Percentiles rank a stretch among this genome's conserved stretches.
Evolutionary conservation across 2,329 filamentous ascomycete species (phyloP).

Genomic region (Berkeleyomyces rouxiae): DNA sequence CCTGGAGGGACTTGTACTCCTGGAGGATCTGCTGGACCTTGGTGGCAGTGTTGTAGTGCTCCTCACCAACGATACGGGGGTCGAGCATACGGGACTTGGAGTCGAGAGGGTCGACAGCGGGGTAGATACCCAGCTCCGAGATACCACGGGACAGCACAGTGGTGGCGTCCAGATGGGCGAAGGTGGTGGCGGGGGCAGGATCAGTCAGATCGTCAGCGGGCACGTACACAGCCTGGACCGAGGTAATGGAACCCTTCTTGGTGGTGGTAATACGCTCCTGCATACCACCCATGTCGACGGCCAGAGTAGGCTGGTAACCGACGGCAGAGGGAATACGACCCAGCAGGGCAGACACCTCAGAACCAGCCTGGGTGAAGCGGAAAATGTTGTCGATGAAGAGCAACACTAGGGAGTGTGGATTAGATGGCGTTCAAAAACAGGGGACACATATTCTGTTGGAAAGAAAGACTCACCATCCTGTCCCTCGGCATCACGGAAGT

Average conservation of each 20-base stretch:
- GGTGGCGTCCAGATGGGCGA: conserved; percentile 99
- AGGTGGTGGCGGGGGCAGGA: conserved; percentile 96
- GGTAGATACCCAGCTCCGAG: conserved; percentile 99
- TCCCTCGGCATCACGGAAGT: conserved; percentile 61
- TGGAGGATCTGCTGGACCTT: conserved; percentile 98
- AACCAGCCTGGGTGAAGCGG: conserved; percentile 99
- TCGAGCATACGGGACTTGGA: conserved; percentile 99
- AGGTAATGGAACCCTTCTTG: conserved; percentile 98
- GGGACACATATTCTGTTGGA: not conserved
- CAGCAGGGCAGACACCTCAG: conserved; percentile 96
- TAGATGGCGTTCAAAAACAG: not conserved
- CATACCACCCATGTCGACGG: conserved; percentile 98
- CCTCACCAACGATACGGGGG: conserved; percentile 93
- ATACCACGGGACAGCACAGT: conserved; percentile 99
- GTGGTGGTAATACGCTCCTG: conserved; percentile 99
- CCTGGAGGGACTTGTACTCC: conserved; percentile 99
- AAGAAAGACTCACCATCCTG: conserved; percentile 55
- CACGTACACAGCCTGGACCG: conserved; percentile 99
- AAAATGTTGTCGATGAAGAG: conserved; percentile 99
- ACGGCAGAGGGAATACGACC: conserved; percentile 99
- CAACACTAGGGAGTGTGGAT: conserved; percentile 42
- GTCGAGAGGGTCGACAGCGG: conserved; percentile 97
- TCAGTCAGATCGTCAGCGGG: conserved; percentile 99
- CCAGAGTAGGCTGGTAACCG: conserved; percentile 98
- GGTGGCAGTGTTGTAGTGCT: conserved; percentile 91